Percentiles rank a stretch among this genome's conserved stretches.
Conservation (phyloP, 306 rosid genomes). For the Sindora glabra region DNA sequence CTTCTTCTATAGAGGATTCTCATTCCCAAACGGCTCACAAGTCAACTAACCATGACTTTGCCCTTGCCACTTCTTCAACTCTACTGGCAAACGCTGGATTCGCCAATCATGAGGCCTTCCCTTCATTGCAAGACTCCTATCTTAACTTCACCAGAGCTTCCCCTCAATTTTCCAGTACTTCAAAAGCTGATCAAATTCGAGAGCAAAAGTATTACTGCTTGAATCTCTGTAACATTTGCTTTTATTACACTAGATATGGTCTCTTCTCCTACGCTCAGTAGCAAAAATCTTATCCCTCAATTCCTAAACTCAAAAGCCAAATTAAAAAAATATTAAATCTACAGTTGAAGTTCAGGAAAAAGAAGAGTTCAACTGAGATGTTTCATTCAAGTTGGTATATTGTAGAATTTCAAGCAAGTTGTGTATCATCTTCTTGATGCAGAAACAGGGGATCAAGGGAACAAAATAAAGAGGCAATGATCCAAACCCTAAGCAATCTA, state of each 20-base stretch:
- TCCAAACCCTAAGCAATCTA: too few species aligned
- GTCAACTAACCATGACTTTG: constrained; percentile 27
- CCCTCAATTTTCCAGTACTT: constrained; percentile 35
- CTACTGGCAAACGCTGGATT: constrained; percentile 47
- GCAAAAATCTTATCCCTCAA: constrained; percentile 2
- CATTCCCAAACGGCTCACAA: constrained; percentile 13
- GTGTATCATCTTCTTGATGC: too few species aligned
- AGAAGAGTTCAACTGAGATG: too few species aligned
- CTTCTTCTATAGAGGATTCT: constrained; percentile 22
- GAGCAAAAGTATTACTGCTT: constrained; percentile 55
- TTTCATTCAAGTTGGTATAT: too few species aligned
- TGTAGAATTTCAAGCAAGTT: too few species aligned
- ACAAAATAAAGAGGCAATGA: too few species aligned
- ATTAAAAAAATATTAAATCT: too few species aligned
- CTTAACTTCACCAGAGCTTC: constrained; percentile 42
- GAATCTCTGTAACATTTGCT: constrained; percentile 45
- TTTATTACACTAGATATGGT: constrained; percentile 68
- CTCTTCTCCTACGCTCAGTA: constrained; percentile 65
- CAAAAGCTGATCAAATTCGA: constrained; percentile 45
- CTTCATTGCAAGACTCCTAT: constrained; percentile 49
- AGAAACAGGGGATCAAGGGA: too few species aligned
- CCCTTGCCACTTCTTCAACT: constrained; percentile 33
- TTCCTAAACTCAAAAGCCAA: too few species aligned
- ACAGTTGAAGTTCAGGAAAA: too few species aligned
- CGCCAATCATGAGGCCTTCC: constrained; percentile 74